These are phyloP conservation scores for Zymoseptoria passerinii DNA, from an alignment of 2,329 filamentous ascomycete species.

Conservation along the genomic window DNA sequence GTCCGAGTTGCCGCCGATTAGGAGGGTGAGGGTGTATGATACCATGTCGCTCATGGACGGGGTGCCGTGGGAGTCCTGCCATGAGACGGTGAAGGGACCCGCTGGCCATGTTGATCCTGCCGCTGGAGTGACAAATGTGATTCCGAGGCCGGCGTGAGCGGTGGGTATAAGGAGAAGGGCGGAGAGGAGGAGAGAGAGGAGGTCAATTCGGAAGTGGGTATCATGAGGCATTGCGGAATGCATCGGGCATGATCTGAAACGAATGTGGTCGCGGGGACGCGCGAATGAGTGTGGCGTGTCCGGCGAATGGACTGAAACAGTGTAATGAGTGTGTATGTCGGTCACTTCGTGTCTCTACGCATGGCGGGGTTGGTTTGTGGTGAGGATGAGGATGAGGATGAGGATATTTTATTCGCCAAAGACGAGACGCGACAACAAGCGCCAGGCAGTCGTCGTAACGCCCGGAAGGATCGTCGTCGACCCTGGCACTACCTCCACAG, in stretches of 20 bases:
- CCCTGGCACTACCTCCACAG: no score
- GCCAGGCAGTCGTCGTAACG: not conserved
- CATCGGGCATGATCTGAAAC: not conserved
- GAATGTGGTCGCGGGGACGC: not conserved
- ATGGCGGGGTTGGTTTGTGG: not conserved
- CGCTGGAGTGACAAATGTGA: slow-evolving; percentile 12
- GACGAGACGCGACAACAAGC: not conserved
- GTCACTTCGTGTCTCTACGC: not conserved
- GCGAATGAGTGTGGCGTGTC: not conserved
- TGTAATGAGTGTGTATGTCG: not conserved
- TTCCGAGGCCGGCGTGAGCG: slow-evolving; percentile 8
- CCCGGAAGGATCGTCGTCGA: not conserved
- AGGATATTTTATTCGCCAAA: not conserved
- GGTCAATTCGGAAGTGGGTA: slow-evolving; percentile 6
- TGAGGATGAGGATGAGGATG: not conserved
- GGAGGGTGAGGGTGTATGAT: slow-evolving; percentile 12
- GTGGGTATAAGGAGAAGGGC: slow-evolving; percentile 5
- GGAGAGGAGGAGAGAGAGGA: slow-evolving; percentile 2
- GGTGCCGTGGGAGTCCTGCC: slow-evolving; percentile 14
- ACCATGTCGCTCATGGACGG: slow-evolving; percentile 11
- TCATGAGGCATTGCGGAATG: not conserved
- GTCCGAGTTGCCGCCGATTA: slow-evolving; percentile 15
- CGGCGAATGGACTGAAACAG: not conserved
- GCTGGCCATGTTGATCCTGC: slow-evolving; percentile 14
- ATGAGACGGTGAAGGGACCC: slow-evolving; percentile 12